Evolutionary conservation across 192 early-diverging fungal genomes (phyloP), one percentile per base, ranked within the genome.

Genomic region (Coemansia sp.): DNA sequence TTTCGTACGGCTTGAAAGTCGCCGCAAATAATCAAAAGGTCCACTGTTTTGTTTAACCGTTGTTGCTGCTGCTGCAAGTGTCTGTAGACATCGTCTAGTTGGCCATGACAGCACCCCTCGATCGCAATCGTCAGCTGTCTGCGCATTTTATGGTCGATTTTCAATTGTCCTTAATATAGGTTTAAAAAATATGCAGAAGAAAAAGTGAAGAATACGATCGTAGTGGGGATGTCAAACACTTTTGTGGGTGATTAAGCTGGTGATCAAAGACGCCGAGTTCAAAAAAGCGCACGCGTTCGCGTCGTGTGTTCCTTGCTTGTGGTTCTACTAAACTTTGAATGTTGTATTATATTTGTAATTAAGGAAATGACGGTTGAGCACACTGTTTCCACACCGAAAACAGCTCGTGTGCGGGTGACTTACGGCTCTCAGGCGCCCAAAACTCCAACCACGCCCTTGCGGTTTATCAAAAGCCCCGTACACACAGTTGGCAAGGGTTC

Each of bases 1-100:
- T 98, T 98, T 52, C 98, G 87, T 40, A 99, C 88, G 0, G 93
- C 86, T 87, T 99, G 94, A 78, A 99, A 96, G 83, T 99, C 98
- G 33, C 98, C 98, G 77, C 97, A 99, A 43, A 99, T 94, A 22
- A 99, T 74, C 0, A 99, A 76, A 40, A 99, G 86, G 74, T 99
- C 98, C 15, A 98, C 86, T 55, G 89, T 90, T 52, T 89, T 87
- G 20, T 81, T 70, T 46, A 91, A 64, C 41, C 75, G 74, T 13
- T 77, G 49, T 70, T 98, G 87, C 13, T 65, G 67, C 18, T 34
- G 36, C 1, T 33, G 66, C 8, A 95, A 72, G 6, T 89, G 72
- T 24, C 72, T 50, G 80, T 98, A 99, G 66, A 99, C 96, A 47
- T 88, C 85, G 69, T 98, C 96, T 43, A 99, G 86, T 80, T 92